These are phyloP conservation scores for Cordyceps javanica DNA, from an alignment of 2,329 filamentous ascomycete genomes.

Conservation along the genomic window DNA sequence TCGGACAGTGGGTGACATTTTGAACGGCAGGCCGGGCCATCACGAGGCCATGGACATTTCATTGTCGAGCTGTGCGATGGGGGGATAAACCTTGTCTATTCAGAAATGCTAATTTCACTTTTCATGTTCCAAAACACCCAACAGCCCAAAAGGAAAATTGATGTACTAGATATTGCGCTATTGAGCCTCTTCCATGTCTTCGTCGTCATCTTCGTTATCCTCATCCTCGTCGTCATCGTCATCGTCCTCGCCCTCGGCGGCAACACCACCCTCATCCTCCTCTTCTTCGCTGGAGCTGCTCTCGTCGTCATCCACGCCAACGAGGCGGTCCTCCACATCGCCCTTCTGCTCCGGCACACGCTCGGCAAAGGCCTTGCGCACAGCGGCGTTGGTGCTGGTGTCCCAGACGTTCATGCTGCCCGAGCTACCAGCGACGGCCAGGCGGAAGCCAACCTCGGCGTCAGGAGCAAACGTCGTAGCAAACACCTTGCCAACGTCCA, in stretches of 20 bases:
- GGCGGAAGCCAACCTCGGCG: constrained; percentile 79
- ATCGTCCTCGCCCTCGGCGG: constrained; percentile 48
- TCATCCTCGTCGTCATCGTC: constrained; percentile 27
- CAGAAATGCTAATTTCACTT: constrained; percentile 10
- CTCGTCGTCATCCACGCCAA: constrained; percentile 64
- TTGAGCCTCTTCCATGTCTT: constrained; percentile 30
- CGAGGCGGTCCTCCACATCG: constrained; percentile 66
- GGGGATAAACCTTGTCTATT: not conserved
- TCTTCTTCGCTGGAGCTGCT: constrained; percentile 60
- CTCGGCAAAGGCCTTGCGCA: constrained; percentile 75
- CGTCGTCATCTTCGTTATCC: constrained; percentile 47
- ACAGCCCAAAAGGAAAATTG: not conserved
- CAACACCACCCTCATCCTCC: constrained; percentile 42
- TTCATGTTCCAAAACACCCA: constrained; percentile 9
- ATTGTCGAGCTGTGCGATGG: not conserved
- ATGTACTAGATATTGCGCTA: not conserved
- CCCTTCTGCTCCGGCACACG: constrained; percentile 50
- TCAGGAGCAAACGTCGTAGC: constrained; percentile 87
- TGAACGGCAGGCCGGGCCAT: not conserved
- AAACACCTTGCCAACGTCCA: constrained; percentile 94
- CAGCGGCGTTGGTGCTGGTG: constrained; percentile 83
- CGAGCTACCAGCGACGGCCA: constrained; percentile 92
- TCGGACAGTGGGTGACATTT: not conserved
- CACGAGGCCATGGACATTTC: not conserved
- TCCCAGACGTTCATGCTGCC: constrained; percentile 93